A percentile compares a stretch with the other conserved stretches of the same genome.
Conservation (phyloP, 345 rosid species). For the Luvunga scandens region DNA sequence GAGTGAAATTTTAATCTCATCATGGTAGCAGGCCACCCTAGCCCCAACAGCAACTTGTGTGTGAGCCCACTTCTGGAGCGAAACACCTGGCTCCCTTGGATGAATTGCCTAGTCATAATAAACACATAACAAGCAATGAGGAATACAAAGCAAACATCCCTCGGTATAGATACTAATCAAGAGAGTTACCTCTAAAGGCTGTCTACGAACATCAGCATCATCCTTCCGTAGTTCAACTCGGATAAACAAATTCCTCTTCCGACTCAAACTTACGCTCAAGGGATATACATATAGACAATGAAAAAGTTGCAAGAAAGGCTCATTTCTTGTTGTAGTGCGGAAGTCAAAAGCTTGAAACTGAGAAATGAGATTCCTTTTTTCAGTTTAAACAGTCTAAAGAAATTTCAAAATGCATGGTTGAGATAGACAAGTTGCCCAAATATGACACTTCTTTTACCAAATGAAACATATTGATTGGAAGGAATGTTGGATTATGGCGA, state of each 20-base stretch:
- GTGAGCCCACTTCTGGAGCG: slow-evolving; percentile 82
- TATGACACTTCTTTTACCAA: not conserved
- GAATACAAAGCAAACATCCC: slow-evolving; percentile 9
- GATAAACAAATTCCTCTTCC: slow-evolving; percentile 87
- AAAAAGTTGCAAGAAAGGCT: slow-evolving; percentile 96
- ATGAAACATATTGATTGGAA: not conserved
- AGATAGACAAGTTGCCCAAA: not conserved
- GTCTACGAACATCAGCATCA: slow-evolving; percentile 85
- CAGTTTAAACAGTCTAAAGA: not conserved
- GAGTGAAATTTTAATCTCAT: slow-evolving; percentile 84
- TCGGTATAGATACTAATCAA: slow-evolving; percentile 8
- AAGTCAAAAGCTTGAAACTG: slow-evolving; percentile 97
- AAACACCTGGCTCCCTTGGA: slow-evolving; percentile 75
- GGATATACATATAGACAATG: slow-evolving; percentile 97
- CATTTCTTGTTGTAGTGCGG: slow-evolving; percentile 86
- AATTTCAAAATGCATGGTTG: not conserved
- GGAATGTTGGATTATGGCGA: not conserved
- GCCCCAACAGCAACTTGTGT: slow-evolving; percentile 90
- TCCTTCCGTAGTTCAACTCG: slow-evolving; percentile 93
- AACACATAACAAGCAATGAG: slow-evolving; percentile 20
- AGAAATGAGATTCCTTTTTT: slow-evolving; percentile 17
- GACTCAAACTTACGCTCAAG: slow-evolving; percentile 73
- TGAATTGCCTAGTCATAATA: slow-evolving; percentile 67
- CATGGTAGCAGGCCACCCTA: slow-evolving; percentile 85
- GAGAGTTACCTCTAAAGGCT: slow-evolving; percentile 79